Percentiles rank a stretch among this genome's conserved stretches.
These are phyloP conservation scores for Parasitella parasitica DNA, from an alignment of 371 early-diverging fungal genomes.

Conservation along the genomic window DNA sequence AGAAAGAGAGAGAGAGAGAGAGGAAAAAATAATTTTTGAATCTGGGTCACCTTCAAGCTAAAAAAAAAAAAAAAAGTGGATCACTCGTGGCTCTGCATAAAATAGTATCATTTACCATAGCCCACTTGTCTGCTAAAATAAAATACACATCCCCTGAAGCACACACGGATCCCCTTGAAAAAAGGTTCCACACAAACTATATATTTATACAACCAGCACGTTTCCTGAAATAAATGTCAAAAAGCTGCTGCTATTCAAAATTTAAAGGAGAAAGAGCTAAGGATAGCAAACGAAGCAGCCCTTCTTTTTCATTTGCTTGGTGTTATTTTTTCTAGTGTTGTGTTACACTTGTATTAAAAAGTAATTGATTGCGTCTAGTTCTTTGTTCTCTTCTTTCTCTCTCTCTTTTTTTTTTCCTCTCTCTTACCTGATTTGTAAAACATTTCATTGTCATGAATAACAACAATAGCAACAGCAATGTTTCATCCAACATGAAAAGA, in stretches of 20 bases:
- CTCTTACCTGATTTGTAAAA: neutral
- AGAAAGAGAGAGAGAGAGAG: conserved; percentile 1
- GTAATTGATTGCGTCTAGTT: neutral
- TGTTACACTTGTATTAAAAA: neutral
- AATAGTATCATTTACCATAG: neutral
- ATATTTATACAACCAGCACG: neutral
- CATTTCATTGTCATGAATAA: neutral
- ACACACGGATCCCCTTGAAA: neutral
- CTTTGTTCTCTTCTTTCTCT: neutral
- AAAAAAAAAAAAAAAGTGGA: neutral
- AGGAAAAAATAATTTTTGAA: neutral
- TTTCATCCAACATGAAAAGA: conserved; percentile 7
- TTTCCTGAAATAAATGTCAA: neutral
- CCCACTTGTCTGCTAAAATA: no score
- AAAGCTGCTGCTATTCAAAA: neutral
- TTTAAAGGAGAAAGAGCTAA: neutral
- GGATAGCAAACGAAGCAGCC: neutral
- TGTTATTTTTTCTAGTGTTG: neutral
- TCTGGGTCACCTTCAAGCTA: neutral
- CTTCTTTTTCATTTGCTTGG: conserved; percentile 1
- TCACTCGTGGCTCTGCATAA: conserved; percentile 17
- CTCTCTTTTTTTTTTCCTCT: neutral
- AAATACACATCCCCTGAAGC: neutral
- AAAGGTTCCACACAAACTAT: neutral
- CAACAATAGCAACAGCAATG: neutral